Evolutionary conservation across 768 basidiomycete genomes (phyloP).

Genomic region (Mycena kentingensis): DNA sequence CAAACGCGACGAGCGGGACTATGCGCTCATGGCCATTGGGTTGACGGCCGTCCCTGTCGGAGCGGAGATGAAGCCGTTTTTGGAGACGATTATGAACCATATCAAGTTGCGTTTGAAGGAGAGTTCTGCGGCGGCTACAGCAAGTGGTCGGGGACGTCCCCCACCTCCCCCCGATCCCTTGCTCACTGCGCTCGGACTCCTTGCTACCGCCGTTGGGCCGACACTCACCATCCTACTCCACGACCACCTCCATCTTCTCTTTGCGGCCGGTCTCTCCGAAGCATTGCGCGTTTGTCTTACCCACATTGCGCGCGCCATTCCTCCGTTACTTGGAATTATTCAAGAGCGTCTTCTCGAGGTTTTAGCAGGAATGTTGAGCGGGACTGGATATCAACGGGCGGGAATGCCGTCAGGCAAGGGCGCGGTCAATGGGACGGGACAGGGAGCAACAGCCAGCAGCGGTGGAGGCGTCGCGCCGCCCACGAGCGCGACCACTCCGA

Average conservation of each 20-base stretch:
- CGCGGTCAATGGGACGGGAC: background rate
- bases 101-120: conserved; percentile 56
- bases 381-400: background rate
- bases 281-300: conserved; percentile 81
- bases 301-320: conserved; percentile 83
- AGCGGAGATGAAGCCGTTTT: conserved; percentile 93
- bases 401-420: background rate
- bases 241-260: conserved; percentile 96
- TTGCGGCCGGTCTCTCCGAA: conserved; percentile 89
- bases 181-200: conserved; percentile 96
- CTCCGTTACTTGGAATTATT: conserved; percentile 87
- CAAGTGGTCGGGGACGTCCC: conserved; percentile 51
- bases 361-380: background rate
- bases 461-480: background rate
- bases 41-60: conserved; percentile 91
- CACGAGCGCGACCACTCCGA: background rate
- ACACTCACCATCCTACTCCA: conserved; percentile 95
- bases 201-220: conserved; percentile 92
- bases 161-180: conserved; percentile 92
- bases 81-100: conserved; percentile 89
- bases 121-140: background rate
- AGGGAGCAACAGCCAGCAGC: background rate
- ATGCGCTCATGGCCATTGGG: conserved; percentile 94
- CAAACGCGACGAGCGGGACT: conserved; percentile 75
- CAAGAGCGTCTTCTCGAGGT: conserved; percentile 59